Conservation (phyloP, 164 flowering plant species). For the Annona squamosa region DNA sequence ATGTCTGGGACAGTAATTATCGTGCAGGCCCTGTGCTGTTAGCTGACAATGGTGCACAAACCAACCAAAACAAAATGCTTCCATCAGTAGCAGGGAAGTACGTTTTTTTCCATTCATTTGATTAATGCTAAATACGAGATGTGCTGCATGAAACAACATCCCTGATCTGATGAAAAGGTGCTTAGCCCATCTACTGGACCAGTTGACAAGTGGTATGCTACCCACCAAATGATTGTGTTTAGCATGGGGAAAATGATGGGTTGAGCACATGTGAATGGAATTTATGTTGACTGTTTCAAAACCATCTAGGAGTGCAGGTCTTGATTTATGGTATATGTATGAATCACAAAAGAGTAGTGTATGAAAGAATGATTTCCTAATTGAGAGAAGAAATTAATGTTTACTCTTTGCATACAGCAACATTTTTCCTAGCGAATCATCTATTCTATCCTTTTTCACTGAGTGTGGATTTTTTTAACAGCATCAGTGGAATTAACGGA, state of each 20-base stretch:
- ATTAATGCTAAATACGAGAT: neutral
- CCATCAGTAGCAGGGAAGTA: conserved; percentile 28
- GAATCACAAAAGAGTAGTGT: neutral
- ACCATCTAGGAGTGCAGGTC: neutral
- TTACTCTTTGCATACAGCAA: neutral
- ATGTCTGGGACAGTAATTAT: neutral
- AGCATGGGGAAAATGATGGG: neutral
- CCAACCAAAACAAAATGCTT: conserved; percentile 19
- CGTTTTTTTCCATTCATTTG: conserved; percentile 17
- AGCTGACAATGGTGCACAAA: conserved; percentile 4
- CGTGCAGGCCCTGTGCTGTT: neutral
- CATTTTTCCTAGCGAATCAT: neutral
- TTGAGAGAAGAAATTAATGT: neutral
- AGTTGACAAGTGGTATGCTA: neutral
- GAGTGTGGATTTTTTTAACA: neutral
- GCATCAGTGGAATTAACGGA: neutral
- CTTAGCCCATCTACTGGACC: neutral
- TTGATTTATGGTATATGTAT: too few relatives aligned
- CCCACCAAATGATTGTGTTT: neutral
- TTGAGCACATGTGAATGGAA: neutral
- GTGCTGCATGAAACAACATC: too few relatives aligned
- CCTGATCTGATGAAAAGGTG: neutral
- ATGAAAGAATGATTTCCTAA: neutral
- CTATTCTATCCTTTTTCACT: neutral
- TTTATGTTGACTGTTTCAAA: neutral